phyloP scores from a whole-genome alignment of 305 asterid species.

The Fraxinus xanthoxyloides region DNA sequence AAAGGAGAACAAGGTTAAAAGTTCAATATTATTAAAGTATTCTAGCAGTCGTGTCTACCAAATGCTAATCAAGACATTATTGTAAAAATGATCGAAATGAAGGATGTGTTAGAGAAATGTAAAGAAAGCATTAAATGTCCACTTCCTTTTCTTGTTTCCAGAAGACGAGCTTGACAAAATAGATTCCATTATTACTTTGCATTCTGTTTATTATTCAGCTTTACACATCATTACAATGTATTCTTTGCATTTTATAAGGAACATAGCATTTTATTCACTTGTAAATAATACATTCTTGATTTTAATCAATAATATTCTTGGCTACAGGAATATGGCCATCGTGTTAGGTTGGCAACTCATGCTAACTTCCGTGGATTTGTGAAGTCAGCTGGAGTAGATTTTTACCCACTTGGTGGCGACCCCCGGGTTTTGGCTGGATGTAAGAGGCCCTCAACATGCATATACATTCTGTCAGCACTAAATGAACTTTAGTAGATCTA shows the following conservation, averaged over 20 bases:
- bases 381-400: constrained; percentile 83
- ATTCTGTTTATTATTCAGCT: background rate
- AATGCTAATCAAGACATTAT: background rate
- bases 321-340: constrained; percentile 83
- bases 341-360: constrained; percentile 93
- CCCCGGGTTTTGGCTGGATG: constrained; percentile 98
- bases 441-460: constrained; percentile 60
- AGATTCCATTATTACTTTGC: background rate
- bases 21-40: background rate
- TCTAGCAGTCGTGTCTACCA: background rate
- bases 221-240: background rate
- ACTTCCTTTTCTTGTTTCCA: background rate
- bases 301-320: constrained; percentile 23
- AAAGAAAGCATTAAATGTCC: background rate
- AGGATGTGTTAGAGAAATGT: background rate
- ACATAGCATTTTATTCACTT: constrained; percentile 5
- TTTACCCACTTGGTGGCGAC: constrained; percentile 94
- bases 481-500: background rate
- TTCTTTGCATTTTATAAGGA: background rate
- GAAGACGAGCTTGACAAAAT: background rate
- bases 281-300: background rate
- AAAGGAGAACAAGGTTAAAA: background rate
- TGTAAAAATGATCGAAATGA: background rate
- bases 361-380: constrained; percentile 81
- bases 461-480: constrained; percentile 21